A percentile compares a stretch with the other conserved stretches of the same genome.
Evolutionary conservation across 306 rosid species (phyloP).

Genomic region (Astragalus membranaceus): DNA sequence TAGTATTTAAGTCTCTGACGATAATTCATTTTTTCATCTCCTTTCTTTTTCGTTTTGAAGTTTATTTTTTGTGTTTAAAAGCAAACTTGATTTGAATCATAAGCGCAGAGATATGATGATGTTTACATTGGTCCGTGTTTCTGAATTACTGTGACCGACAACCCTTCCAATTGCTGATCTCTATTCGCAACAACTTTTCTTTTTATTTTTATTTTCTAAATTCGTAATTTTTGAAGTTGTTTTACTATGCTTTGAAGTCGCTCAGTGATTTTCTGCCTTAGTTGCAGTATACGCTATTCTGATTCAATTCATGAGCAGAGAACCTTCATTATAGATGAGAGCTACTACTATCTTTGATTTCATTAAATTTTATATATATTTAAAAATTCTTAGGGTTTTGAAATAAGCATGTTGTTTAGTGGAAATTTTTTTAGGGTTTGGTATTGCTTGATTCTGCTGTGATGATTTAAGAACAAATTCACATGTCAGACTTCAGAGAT

Average conservation of each 20-base stretch:
- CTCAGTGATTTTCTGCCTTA: conserved; percentile 65
- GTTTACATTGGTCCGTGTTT: conserved; percentile 66
- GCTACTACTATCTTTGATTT: too few relatives aligned
- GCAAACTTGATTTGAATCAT: background rate
- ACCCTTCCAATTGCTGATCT: conserved; percentile 56
- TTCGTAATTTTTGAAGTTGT: too few relatives aligned
- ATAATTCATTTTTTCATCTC: too few relatives aligned
- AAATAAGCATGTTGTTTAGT: too few relatives aligned
- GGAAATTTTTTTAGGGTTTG: fast-evolving
- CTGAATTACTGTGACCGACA: conserved; percentile 63
- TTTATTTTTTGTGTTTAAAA: too few relatives aligned
- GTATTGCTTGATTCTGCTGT: conserved; percentile 2
- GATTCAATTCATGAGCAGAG: conserved; percentile 35
- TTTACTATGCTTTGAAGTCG: too few relatives aligned
- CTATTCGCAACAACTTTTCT: background rate
- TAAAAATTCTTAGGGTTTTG: too few relatives aligned
- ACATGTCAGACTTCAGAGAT: conserved; percentile 96
- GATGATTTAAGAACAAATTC: conserved; percentile 54
- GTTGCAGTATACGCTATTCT: conserved; percentile 79
- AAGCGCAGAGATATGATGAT: conserved; percentile 49
- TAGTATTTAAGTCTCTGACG: conserved; percentile 91
- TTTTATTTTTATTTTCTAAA: background rate
- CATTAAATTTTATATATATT: too few relatives aligned
- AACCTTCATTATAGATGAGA: conserved; percentile 26
- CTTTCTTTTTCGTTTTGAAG: too few relatives aligned